Evolutionary conservation across 495 filamentous ascomycete genomes (phyloP), one percentile per base, ranked within the genome.

Genomic region (Wilcoxina mikolae): DNA sequence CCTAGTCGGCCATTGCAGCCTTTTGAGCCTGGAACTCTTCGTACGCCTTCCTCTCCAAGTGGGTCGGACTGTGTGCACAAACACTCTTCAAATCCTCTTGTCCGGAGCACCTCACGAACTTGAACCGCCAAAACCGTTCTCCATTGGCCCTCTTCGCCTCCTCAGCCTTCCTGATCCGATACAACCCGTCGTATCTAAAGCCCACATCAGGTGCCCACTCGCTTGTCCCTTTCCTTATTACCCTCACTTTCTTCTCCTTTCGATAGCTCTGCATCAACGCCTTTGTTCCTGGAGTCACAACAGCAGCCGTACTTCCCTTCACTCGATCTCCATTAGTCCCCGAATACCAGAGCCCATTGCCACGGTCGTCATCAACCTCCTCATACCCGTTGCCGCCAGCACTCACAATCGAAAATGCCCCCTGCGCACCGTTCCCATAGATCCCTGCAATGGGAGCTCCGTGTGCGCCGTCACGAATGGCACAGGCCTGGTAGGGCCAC

Each of bases 381-480:
- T 45, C 9, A 17, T 45, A 45, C 15, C 42, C 42, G 15, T 9
- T 45, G 7, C 42, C 42, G 3, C 56, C 58, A 11, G 53, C 56
- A 26, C 54, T 41, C 25, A 58, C 57, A 3, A 56, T 49, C 1
- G 35, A 50, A 20, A 58, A 39, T n/a, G 54, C 66, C 33, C 77
- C 74, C 10, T 73, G 57, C 33, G 76, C 65, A 44, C 71, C 67
- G 29, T 71, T 69, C 25, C 69, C 75, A 28, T 73, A 71, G 26
- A 65, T 70, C 1, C 66, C 69, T 3, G 42, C 56, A 41, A 66
- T 60, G 1, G 54, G 39, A 20, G 57, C 63, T 3, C 78, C 78
- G 44, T 81, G 78, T 4, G 75, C 77, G 1, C 78, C 78, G 53
- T 79, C 78, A 25, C 77, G 68, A 1, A 76, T 50, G 0, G 72